Evolutionary conservation across 2,329 filamentous ascomycete species (phyloP).

Genomic region (Trichoderma sp.): DNA sequence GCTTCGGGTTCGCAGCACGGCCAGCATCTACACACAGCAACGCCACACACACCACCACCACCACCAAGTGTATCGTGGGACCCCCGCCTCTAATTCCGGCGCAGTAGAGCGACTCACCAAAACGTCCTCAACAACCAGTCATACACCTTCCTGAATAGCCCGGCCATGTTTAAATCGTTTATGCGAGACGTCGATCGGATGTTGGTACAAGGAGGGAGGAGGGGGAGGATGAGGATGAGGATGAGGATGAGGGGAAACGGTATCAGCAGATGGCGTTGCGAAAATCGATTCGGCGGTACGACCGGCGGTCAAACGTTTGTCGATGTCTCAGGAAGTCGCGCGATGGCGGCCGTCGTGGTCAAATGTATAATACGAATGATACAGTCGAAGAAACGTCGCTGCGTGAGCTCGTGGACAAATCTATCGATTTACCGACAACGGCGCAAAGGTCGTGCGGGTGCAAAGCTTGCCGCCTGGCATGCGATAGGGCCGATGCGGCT

Average conservation of each 20-base stretch:
- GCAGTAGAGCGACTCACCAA: slow-evolving; percentile 64
- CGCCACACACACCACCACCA: background rate
- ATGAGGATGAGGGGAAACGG: background rate
- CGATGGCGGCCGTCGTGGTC: background rate
- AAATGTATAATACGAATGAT: background rate
- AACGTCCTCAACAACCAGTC: slow-evolving; percentile 98
- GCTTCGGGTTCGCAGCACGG: background rate
- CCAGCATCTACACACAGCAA: background rate
- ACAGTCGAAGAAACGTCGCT: background rate
- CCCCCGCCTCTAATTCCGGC: background rate
- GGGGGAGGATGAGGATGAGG: background rate
- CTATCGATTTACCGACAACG: slow-evolving; percentile 7
- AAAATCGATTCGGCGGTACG: slow-evolving; percentile 2
- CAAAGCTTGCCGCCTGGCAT: slow-evolving; percentile 17
- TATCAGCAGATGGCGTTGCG: slow-evolving; percentile 5
- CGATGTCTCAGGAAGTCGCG: slow-evolving; percentile 15
- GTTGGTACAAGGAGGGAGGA: background rate
- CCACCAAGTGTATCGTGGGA: background rate
- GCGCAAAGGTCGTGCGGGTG: slow-evolving; percentile 12
- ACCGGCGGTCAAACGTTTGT: slow-evolving; percentile 6
- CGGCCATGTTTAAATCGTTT: slow-evolving; percentile 65
- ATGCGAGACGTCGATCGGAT: background rate
- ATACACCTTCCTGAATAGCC: slow-evolving; percentile 91
- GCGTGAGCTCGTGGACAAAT: background rate
- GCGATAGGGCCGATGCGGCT: slow-evolving; percentile 8